Evolutionary conservation across 164 flowering plant species (phyloP), one percentile per base, ranked within the genome.

Genomic region (Aristolochia californica): DNA sequence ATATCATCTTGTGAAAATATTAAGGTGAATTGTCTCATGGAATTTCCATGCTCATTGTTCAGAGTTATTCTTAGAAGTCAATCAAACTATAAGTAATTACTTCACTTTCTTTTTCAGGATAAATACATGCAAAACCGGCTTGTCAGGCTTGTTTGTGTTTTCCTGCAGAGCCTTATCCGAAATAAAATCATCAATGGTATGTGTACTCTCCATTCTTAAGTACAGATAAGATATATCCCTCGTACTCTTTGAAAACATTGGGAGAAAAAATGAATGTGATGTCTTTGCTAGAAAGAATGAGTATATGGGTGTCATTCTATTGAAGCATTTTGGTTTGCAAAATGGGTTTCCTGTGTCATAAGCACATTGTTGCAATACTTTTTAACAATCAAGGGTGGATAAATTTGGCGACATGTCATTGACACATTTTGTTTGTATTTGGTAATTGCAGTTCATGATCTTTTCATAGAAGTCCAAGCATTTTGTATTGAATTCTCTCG

Each of bases 111-210:
- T 49, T 67, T 34, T 5, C 90, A 91, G 96, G 98, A 93, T 64
- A 87, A 83, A 68, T 93, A 89, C 76, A 89, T 88, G 98, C 98
- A 88, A 78, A 93, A 87, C 81, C 80, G 98, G 72, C 84, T 89
- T 45, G 99, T 89, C 55, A 81, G 99, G 58, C 89, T 93, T 58
- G 96, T 93, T 5, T 93, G 99, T 57, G 99, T 89, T 56, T 93
- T 93, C 74, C 63, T 93, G 58, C 97, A 89, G 73, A 89, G 97
- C 71, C 72, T 93, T 54, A 93, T 93, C 48, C 84, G 97, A 21
- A 93, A 93, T 57, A 85, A 82, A 56, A 85, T 83, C 48, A 89
- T 93, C 54, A 85, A 93, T 58, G 97, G 97, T 93, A 45, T 73
- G 96, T 62, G 12, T 47, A 2, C 9, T 20, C 28, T 57, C 40